Evolutionary conservation across 768 basidiomycete genomes (phyloP).

Genomic region (Stropharia rugosoannulata): DNA sequence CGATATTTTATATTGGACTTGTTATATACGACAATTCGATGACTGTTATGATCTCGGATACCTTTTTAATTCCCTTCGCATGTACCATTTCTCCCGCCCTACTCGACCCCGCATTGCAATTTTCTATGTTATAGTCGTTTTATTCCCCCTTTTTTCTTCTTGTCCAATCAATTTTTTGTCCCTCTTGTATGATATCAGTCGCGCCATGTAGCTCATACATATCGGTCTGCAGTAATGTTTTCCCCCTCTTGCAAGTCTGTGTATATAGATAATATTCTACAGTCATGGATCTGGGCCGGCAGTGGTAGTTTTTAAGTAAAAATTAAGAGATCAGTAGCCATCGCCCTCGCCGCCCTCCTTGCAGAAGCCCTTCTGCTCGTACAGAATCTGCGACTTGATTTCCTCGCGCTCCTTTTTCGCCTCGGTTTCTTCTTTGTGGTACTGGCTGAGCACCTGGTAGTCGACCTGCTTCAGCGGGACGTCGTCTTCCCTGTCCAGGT

Average conservation of each 20-base stretch:
- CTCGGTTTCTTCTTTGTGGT: slow-evolving; percentile 74
- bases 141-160: slow-evolving; percentile 2
- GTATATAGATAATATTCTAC: slow-evolving; percentile 11
- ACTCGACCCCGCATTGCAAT: background rate
- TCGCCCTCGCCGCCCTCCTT: slow-evolving; percentile 97
- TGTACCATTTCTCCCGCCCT: background rate
- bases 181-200: slow-evolving; percentile 7
- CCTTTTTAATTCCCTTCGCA: background rate
- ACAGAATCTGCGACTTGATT: slow-evolving; percentile 77
- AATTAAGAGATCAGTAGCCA: slow-evolving; percentile 62
- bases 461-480: slow-evolving; percentile 77
- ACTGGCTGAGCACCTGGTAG: slow-evolving; percentile 63
- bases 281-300: background rate
- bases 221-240: slow-evolving; percentile 4
- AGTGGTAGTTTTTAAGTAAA: background rate
- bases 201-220: slow-evolving; percentile 15
- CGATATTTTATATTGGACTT: slow-evolving; percentile 10
- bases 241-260: slow-evolving; percentile 13
- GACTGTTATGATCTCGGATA: slow-evolving; percentile 2
- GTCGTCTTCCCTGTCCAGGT: slow-evolving; percentile 91
- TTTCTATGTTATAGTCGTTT: slow-evolving; percentile 4
- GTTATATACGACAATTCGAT: slow-evolving; percentile 11
- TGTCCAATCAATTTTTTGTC: slow-evolving; percentile 3
- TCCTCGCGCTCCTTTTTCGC: slow-evolving; percentile 81
- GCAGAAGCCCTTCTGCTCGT: slow-evolving; percentile 85